A percentile compares a stretch with the other conserved stretches of the same genome.
Evolutionary conservation across 176 grass and related monocot species (phyloP).

Genomic region (Cocos nucifera): DNA sequence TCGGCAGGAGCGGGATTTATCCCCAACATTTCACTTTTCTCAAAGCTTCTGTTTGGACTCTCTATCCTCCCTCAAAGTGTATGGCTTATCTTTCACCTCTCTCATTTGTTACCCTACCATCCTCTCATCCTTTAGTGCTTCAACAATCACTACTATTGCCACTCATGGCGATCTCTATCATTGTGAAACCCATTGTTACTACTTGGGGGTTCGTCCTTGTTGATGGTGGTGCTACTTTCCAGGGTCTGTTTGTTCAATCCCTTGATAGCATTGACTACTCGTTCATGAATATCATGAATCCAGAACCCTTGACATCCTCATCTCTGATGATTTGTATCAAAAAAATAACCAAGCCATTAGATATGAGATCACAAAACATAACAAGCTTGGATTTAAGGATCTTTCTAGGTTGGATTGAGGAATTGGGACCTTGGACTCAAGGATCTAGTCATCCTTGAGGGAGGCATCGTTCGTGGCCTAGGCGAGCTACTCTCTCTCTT

Average conservation of each 20-base stretch:
- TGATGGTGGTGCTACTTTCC: conserved; percentile 80
- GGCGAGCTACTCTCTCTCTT: conserved; percentile 24
- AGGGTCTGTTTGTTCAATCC: conserved; percentile 68
- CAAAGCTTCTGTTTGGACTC: no score
- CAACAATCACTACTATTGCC: no score
- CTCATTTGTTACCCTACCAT: no score
- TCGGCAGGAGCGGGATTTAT: no score
- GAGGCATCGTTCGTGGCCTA: conserved; percentile 74
- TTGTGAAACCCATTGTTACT: background rate
- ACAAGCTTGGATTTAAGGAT: background rate
- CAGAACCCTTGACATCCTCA: conserved; percentile 69
- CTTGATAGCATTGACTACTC: conserved; percentile 75
- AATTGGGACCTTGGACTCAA: conserved; percentile 62
- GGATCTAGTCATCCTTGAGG: conserved; percentile 52
- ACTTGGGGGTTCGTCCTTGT: conserved; percentile 60
- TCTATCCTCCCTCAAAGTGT: no score
- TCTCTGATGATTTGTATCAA: conserved; percentile 79
- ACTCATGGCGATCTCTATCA: background rate
- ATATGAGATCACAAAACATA: background rate
- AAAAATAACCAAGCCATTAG: conserved; percentile 10
- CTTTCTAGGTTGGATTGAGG: background rate
- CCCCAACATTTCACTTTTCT: no score
- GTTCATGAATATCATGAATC: conserved; percentile 63
- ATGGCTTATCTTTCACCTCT: no score
- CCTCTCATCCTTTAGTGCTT: no score